Conservation (phyloP, 2,329 filamentous ascomycete genomes). For the Byssoonygena ceratinophila region DNA sequence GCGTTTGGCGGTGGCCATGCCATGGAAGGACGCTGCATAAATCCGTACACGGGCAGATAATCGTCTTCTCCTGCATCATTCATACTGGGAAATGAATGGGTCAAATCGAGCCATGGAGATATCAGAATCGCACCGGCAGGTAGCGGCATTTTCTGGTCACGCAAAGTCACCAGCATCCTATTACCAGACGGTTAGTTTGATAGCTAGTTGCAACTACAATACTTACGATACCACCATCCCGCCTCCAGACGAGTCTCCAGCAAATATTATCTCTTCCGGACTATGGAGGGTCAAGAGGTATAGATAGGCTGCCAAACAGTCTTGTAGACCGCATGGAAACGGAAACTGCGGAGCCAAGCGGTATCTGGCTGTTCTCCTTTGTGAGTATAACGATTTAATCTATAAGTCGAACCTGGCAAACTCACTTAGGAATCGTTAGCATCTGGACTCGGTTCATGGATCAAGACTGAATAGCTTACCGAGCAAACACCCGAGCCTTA, state of each 20-base stretch:
- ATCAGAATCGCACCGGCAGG: constrained; percentile 85
- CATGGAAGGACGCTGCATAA: constrained; percentile 77
- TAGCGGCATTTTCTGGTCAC: constrained; percentile 71
- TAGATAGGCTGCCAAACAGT: constrained; percentile 80
- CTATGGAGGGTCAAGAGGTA: constrained; percentile 67
- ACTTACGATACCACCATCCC: constrained; percentile 65
- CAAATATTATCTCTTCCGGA: constrained; percentile 71
- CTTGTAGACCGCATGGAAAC: constrained; percentile 84
- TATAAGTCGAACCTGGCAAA: not conserved
- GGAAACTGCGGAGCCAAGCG: constrained; percentile 86
- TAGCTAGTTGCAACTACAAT: not conserved
- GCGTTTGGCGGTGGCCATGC: constrained; percentile 89
- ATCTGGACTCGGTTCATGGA: not conserved
- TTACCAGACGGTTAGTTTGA: constrained; percentile 18
- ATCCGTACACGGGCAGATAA: constrained; percentile 79
- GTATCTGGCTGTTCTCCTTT: constrained; percentile 54
- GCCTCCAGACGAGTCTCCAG: constrained; percentile 85
- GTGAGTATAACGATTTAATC: not conserved
- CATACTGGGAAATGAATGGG: constrained; percentile 91
- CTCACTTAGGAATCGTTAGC: constrained; percentile 17
- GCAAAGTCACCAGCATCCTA: constrained; percentile 62
- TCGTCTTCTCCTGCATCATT: constrained; percentile 61
- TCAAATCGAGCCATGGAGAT: constrained; percentile 91
- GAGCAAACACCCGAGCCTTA: constrained; percentile 77
- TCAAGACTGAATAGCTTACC: constrained; percentile 25